Evolutionary conservation across 805 yeast genomes (phyloP), one percentile per base, ranked within the genome.

Genomic region (Nakazawaea pomicola): DNA sequence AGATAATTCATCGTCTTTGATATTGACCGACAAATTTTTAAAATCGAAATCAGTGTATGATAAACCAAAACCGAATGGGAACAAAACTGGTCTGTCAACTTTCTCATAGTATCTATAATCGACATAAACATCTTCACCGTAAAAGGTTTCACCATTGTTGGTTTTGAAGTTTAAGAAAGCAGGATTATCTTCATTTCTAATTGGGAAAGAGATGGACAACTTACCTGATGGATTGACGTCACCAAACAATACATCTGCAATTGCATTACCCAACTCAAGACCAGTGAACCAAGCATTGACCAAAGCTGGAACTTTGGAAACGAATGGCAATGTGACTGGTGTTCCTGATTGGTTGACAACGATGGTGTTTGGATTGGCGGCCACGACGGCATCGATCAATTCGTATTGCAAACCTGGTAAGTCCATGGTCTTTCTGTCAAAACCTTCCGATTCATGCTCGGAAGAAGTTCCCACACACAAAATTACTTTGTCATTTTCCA

Each of bases 81-180:
- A 79, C 36, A 70, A 61, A 4, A 74, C 77, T 20, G 65, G 64
- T 31, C 56, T 60, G 46, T 70, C 65, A 28, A 62, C 53, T 56
- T 72, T 72, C 51, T 80, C 84, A 56, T 75, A 80, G 61, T 60
- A 76, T 45, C 77, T 63, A 62, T 80, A 78, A 16, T 85, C 86
- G 39, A 79, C 74, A 54, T 66, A 79, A 34, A 80, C 72, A 52
- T 78, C 83, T 55, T 80, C 87, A 44, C 85, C 83, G 49, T 80
- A 80, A 41, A 72, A 51, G 24, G 70, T 75, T 39, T 70, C 59
- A 33, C 83, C 83, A 51, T 67, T 66, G 51, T 70, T 71, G 8
- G 78, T 62, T 23, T 62, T 60, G 61, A 62, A 76, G 58, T 69
- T 75, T 51, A 75, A 57, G 56, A 55, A 78, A 0, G 82, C 68